phyloP scores from a whole-genome alignment of 345 rosid genomes.

The Salix dunnii region DNA sequence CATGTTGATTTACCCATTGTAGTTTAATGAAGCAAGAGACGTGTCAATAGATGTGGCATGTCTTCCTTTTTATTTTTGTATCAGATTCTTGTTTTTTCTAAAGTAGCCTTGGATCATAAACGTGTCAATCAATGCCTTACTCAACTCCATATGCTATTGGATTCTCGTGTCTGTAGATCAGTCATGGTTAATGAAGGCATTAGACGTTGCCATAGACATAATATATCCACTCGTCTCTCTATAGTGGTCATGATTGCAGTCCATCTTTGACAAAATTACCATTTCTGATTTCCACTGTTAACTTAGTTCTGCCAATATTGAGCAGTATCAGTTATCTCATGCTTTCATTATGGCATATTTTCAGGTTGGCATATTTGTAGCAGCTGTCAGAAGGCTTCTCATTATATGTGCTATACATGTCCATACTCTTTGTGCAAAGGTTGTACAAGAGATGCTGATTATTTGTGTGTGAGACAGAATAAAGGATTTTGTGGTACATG shows the following conservation, averaged over 20 bases:
- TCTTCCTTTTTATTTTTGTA: too few species aligned
- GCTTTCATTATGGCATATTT: constrained; percentile 11
- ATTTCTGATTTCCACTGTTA: not conserved
- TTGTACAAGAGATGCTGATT: constrained; percentile 87
- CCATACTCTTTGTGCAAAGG: constrained; percentile 91
- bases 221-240: not conserved
- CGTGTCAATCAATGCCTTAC: too few species aligned
- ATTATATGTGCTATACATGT: constrained; percentile 94
- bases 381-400: constrained; percentile 72
- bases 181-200: too few species aligned
- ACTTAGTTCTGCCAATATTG: not conserved
- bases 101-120: too few species aligned
- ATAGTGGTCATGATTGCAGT: not conserved
- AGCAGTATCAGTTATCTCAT: not conserved
- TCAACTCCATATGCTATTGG: too few species aligned
- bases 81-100: too few species aligned
- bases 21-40: too few species aligned
- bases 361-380: constrained; percentile 98
- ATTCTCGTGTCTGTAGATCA: too few species aligned
- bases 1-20: not conserved
- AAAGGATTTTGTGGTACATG: constrained; percentile 94
- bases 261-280: not conserved
- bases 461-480: constrained; percentile 63
- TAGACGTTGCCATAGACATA: too few species aligned
- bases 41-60: too few species aligned